phyloP scores from a whole-genome alignment of 78 protist genomes.

The Trichosphaerium sp. region DNA sequence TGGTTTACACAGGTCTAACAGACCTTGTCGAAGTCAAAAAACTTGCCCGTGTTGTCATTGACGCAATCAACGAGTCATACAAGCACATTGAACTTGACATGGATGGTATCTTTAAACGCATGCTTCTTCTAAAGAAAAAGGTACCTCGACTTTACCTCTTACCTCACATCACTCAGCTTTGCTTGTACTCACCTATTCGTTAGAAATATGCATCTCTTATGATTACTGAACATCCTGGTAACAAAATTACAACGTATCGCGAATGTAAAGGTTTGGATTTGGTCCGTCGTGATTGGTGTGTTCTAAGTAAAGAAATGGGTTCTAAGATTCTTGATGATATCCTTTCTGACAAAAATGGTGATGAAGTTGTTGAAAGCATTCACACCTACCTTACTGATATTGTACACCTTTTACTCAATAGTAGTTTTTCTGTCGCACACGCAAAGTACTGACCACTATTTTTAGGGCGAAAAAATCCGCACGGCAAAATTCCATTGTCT shows the following conservation, averaged over 20 bases:
- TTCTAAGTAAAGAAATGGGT: slow-evolving; percentile 58
- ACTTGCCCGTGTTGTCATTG: slow-evolving; percentile 60
- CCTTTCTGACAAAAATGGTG: slow-evolving; percentile 14
- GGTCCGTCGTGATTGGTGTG: slow-evolving; percentile 98
- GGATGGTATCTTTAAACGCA: slow-evolving; percentile 82
- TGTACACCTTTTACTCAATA: not conserved
- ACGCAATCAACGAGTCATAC: slow-evolving; percentile 74
- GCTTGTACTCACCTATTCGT: too few species aligned
- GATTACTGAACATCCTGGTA: not conserved
- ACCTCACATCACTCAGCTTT: too few species aligned
- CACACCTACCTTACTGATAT: slow-evolving; percentile 2
- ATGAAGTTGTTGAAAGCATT: slow-evolving; percentile 11
- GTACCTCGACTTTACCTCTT: too few species aligned
- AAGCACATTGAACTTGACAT: slow-evolving; percentile 78
- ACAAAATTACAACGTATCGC: not conserved
- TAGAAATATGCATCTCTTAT: slow-evolving; percentile 91
- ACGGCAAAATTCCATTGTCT: slow-evolving; percentile 9
- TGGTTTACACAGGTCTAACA: slow-evolving; percentile 76
- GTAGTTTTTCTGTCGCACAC: not conserved
- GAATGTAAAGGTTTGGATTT: slow-evolving; percentile 94
- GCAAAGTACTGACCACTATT: not conserved
- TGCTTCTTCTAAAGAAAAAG: slow-evolving; percentile 95
- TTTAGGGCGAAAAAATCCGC: not conserved
- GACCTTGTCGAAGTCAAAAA: slow-evolving; percentile 46
- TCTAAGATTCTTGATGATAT: slow-evolving; percentile 41